A percentile compares a stretch with the other conserved stretches of the same genome.
Conservation (phyloP, 2,329 filamentous ascomycete species). For the Chaetothyriales sp. region DNA sequence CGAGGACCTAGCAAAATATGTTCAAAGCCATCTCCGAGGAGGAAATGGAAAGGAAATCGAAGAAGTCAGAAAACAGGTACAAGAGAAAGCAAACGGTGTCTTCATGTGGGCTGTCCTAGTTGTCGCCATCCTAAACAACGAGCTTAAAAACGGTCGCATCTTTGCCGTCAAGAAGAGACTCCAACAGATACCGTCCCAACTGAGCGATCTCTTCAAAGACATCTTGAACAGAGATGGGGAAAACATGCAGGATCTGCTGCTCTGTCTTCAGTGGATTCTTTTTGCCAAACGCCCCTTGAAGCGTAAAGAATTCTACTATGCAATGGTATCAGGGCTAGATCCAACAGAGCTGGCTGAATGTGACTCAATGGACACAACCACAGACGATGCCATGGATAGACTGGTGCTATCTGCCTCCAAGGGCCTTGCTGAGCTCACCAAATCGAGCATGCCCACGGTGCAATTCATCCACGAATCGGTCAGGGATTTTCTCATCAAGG, state of each 20-base stretch:
- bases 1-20: constrained; percentile 24
- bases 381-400: constrained; percentile 18
- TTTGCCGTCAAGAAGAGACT: constrained; percentile 23
- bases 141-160: constrained; percentile 22
- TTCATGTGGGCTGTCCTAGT: constrained; percentile 37
- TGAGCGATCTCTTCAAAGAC: constrained; percentile 38
- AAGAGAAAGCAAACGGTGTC: constrained; percentile 28
- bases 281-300: constrained; percentile 25
- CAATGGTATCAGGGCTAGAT: constrained; percentile 23
- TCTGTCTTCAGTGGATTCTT: constrained; percentile 10
- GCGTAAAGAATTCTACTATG: constrained; percentile 30
- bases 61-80: constrained; percentile 22
- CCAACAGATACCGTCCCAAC: constrained; percentile 26
- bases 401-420: constrained; percentile 36
- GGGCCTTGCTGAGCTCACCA: constrained; percentile 28
- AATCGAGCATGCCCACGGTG: constrained; percentile 21
- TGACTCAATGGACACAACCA: constrained; percentile 13
- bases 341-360: constrained; percentile 10
- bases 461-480: constrained; percentile 36
- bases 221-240: constrained; percentile 37
- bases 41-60: constrained; percentile 14
- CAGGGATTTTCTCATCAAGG: constrained; percentile 29
- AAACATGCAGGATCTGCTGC: constrained; percentile 31
- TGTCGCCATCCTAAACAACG: constrained; percentile 33
- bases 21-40: constrained; percentile 21